Base-by-base conservation (phyloP, 495 filamentous ascomycete genomes). In the Podospora pseudocomata region DNA sequence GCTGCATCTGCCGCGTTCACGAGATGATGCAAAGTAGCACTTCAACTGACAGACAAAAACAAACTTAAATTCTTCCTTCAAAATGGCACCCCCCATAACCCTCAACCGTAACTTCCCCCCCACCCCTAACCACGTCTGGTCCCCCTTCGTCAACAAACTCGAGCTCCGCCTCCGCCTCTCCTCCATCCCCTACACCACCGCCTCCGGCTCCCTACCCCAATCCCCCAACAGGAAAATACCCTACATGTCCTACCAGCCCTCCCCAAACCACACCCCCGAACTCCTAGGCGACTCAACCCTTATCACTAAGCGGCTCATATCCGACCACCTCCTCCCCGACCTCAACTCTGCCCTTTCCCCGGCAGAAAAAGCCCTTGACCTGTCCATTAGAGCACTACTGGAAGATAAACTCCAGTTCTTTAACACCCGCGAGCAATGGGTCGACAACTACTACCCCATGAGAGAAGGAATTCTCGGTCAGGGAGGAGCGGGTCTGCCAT, bases 101-200 rank as follows among this genome's bases (percentile, higher is more conserved):
- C 68, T 90, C 71, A 88, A 82, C 78, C 84, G 87, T 13, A 86
- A 86, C 28, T 87, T 81, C 70, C 74, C 76, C 44, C 70, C 71
- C 15, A 39, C 67, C 3, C 74, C 75, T 4, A 68, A 61, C 58
- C 83, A 89, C 70, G 80, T 82, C 65, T 88, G 86, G 86, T 90
- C 88, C 0, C 87, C 89, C 20, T 90, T 88, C 71, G 87, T 88
- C 62, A 86, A 72, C 49, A 91, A 90, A 74, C 82, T 90, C 64
- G 88, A 91, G 70, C 78, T 84, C 27, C 87, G 87, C 1, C 79
- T 91, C 7, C 87, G 88, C 26, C 82, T 88, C 65, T 80, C 77
- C 4, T 75, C 75, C 0, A 55, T 89, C 15, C 57, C 76, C 0
- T 90, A 91, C 75, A 64, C 58, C 2, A 68, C 72, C 4, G 82